Evolutionary conservation across 345 rosid genomes (phyloP), one percentile per base, ranked within the genome.

Genomic region (Ceriops tagal): DNA sequence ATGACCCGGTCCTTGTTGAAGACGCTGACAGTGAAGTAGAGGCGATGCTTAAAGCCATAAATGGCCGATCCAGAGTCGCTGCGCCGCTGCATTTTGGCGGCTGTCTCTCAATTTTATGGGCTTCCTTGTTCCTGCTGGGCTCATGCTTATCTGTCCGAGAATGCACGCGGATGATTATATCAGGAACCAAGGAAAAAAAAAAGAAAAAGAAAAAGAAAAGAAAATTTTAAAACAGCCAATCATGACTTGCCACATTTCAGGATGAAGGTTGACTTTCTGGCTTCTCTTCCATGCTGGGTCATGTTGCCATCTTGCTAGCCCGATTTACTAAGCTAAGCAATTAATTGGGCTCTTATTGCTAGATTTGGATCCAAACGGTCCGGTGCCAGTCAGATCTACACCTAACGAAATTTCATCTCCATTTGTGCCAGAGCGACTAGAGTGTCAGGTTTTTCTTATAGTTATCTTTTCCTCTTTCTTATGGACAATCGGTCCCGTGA

Each of bases 21-120:
- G 77, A 39, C 61, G 66, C 58, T 20, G 79, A 66, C 15, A 75
- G 71, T 63, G 83, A 67, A 62, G 82, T 43, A 49, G 83, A 79
- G 28, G 76, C 76, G 55, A 75, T 59, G 71, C 77, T 53, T 19
- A 84, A 66, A 37, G 83, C 83, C 85, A 84, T 83, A 76, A 69
- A 59, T 58, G 75, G 52, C 30, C 78, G 63, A 57, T 60, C 72
- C 64, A 39, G 30, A 51, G 35, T 58, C 13, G 28, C n/a, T 13
- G 10, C 26, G 66, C 43, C 6, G 56, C 58, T 20, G 27, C 52
- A 24, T 37, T 35, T 39, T 8, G 9, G 1, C 32, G 3, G 16
- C 8, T 27, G 34, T 20, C 61, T 51, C 26, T 64, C 49, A 7
- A 60, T 30, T 59, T 65, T 8, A 31, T 27, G 37, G 53, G 61